phyloP scores from a whole-genome alignment of 164 flowering plant genomes.

The Sextonia rubra region DNA sequence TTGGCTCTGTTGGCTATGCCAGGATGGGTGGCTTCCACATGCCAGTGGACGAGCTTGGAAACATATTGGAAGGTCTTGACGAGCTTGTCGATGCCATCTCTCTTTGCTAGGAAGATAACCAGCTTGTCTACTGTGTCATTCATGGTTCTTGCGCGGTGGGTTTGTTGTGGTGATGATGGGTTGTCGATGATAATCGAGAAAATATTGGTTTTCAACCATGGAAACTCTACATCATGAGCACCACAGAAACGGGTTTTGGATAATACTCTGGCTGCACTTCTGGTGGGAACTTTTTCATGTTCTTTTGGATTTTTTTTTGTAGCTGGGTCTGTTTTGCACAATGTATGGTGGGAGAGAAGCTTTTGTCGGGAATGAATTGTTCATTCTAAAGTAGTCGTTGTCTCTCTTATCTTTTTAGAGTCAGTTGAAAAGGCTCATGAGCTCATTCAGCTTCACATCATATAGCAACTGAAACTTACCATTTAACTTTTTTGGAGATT shows the following conservation, averaged over 20 bases:
- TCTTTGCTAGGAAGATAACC: slow-evolving; percentile 85
- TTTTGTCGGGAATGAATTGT: background rate
- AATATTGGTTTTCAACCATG: slow-evolving; percentile 1
- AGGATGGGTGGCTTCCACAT: slow-evolving; percentile 45
- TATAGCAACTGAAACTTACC: background rate
- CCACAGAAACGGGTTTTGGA: slow-evolving; percentile 25
- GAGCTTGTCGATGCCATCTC: slow-evolving; percentile 98
- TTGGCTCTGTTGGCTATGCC: slow-evolving; percentile 50
- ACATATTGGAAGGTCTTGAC: slow-evolving; percentile 98
- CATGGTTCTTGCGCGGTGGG: slow-evolving; percentile 23
- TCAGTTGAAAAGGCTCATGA: background rate
- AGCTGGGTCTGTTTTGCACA: background rate
- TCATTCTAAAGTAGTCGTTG: background rate
- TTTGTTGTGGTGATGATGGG: background rate
- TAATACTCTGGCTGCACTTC: slow-evolving; percentile 11
- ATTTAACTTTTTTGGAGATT: background rate
- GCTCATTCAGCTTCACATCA: background rate
- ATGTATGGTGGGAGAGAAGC: background rate
- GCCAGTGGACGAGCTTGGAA: slow-evolving; percentile 83
- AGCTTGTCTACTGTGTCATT: slow-evolving; percentile 86
- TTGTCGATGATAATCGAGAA: slow-evolving; percentile 15
- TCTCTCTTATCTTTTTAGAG: background rate
- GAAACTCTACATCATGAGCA: slow-evolving; percentile 4
- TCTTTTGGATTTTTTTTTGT: background rate
- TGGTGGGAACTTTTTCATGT: background rate